These are phyloP conservation scores for Lactifluus pinguis DNA, from an alignment of 768 basidiomycete genomes.

Conservation along the genomic window DNA sequence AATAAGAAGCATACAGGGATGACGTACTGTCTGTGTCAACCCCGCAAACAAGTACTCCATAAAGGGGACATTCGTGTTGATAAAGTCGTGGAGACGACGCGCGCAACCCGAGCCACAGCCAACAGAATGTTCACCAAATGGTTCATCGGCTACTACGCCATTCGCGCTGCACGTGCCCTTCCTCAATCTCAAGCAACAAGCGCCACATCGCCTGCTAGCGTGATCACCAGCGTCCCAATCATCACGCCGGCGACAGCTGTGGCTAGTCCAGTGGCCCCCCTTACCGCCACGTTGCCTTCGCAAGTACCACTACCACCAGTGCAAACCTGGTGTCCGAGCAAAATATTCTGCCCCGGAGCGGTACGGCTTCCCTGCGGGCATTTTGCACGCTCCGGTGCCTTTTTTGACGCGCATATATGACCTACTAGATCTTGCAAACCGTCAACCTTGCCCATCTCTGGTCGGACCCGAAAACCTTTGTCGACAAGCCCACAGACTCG, in stretches of 20 bases:
- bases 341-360: slow-evolving; percentile 74
- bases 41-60: no score
- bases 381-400: not conserved
- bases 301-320: slow-evolving; percentile 55
- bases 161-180: slow-evolving; percentile 1
- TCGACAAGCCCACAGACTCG: slow-evolving; percentile 79
- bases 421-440: slow-evolving; percentile 65
- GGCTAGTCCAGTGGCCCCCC: slow-evolving; percentile 52
- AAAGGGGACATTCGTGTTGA: not conserved
- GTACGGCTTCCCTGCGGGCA: slow-evolving; percentile 34
- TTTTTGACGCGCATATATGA: not conserved
- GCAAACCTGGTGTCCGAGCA: slow-evolving; percentile 67
- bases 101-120: slow-evolving; percentile 9
- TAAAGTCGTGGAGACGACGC: not conserved
- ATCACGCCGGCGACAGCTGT: slow-evolving; percentile 50
- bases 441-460: slow-evolving; percentile 72
- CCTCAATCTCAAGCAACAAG: slow-evolving; percentile 12
- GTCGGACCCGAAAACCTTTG: slow-evolving; percentile 80
- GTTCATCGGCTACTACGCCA: slow-evolving; percentile 12
- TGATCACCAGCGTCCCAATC: slow-evolving; percentile 23
- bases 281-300: slow-evolving; percentile 48
- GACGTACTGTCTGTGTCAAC: no score
- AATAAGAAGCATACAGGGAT: no score
- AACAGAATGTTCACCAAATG: slow-evolving; percentile 24
- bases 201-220: slow-evolving; percentile 8